Evolutionary conservation across 352 stramenopile species (phyloP).

Genomic region (Pythium biforme): DNA sequence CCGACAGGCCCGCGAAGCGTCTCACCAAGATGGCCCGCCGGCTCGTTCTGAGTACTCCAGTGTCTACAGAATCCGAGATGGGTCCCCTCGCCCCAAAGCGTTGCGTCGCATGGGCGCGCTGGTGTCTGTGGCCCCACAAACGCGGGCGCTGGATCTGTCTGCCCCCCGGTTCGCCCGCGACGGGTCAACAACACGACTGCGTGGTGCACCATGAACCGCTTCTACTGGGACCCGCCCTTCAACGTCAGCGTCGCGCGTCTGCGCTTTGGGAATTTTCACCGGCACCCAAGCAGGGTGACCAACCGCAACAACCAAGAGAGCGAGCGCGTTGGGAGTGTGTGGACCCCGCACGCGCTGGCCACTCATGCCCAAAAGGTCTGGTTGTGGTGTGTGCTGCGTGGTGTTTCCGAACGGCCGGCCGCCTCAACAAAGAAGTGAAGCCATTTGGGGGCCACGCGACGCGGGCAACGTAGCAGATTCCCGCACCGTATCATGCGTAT

Average conservation of each 20-base stretch:
- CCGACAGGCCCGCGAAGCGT: background rate
- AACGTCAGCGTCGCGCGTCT: background rate
- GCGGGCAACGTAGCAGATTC: no score
- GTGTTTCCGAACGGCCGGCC: no score
- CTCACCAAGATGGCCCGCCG: constrained; percentile 24
- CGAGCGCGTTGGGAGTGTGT: background rate
- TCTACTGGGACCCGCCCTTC: background rate
- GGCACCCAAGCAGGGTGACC: no score
- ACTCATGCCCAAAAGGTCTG: no score
- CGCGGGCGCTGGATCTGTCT: constrained; percentile 19
- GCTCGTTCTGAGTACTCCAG: background rate
- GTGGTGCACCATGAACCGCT: no score
- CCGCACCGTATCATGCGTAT: no score
- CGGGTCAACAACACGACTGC: background rate
- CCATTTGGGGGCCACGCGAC: background rate
- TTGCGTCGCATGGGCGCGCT: background rate
- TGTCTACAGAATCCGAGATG: background rate
- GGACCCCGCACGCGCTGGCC: background rate
- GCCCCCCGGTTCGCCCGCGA: background rate
- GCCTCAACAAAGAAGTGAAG: background rate
- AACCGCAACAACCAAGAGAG: background rate
- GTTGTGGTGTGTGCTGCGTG: no score
- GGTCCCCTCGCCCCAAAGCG: background rate
- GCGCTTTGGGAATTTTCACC: no score
- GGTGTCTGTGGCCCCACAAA: constrained; percentile 3